Percentiles rank a stretch among this genome's conserved stretches.
Conservation (phyloP, 495 filamentous ascomycete genomes). For the Clavariopsis aquatica region DNA sequence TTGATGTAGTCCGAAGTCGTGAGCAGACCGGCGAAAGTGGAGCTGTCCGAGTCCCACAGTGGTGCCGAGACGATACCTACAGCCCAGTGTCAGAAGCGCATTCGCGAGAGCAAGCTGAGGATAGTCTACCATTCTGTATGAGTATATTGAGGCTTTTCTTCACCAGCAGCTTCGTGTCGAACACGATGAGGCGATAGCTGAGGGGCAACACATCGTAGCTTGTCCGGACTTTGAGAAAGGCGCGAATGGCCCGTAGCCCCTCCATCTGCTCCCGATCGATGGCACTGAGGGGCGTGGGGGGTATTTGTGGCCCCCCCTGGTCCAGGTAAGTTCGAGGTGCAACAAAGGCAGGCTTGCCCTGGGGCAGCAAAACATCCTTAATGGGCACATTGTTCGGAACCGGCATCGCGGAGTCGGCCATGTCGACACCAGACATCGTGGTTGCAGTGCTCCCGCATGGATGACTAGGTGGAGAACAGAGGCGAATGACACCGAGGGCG, state of each 20-base stretch:
- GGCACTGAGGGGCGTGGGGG: conserved; percentile 64
- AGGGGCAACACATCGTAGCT: conserved; percentile 99
- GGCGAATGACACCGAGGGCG: not conserved
- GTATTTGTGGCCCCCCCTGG: conserved; percentile 55
- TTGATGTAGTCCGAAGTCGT: conserved; percentile 98
- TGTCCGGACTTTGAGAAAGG: conserved; percentile 93
- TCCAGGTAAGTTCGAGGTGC: conserved; percentile 77
- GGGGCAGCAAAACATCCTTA: conserved; percentile 9
- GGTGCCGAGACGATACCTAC: conserved; percentile 96
- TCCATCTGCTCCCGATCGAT: conserved; percentile 90
- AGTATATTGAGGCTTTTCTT: conserved; percentile 96
- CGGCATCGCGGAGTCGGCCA: conserved; percentile 20
- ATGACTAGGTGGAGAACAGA: conserved; percentile 3
- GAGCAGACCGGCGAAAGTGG: conserved; percentile 89
- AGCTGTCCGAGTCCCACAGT: conserved; percentile 93
- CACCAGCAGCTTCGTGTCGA: conserved; percentile 91
- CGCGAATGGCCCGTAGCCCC: conserved; percentile 87
- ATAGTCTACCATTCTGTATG: conserved; percentile 84
- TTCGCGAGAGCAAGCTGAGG: not conserved
- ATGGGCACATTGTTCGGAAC: not conserved
- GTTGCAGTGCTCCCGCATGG: conserved; percentile 33
- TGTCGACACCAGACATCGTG: conserved; percentile 37
- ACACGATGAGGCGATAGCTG: conserved; percentile 91
- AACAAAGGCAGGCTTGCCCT: conserved; percentile 56
- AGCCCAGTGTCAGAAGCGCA: conserved; percentile 10